Percentiles rank a stretch among this genome's conserved stretches.
Conservation (phyloP, 768 basidiomycete species). For the Ramaria sp. region DNA sequence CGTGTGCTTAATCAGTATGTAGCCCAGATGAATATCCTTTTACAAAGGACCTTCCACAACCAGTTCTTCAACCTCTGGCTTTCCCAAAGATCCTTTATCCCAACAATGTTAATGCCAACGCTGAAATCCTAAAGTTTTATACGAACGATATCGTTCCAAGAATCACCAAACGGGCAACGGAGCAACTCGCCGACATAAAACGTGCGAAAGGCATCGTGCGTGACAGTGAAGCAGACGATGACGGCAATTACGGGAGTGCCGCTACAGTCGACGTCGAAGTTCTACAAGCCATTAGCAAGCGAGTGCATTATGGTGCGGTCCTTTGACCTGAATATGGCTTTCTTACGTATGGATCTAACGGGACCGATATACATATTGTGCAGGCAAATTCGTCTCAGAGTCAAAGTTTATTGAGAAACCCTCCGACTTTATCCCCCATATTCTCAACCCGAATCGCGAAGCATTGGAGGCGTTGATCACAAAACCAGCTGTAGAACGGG, state of each 20-base stretch:
- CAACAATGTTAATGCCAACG: conserved; percentile 78
- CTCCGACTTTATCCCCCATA: conserved; percentile 85
- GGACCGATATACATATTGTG: too few species aligned
- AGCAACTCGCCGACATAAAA: conserved; percentile 52
- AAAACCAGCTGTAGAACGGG: conserved; percentile 92
- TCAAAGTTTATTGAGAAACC: conserved; percentile 89
- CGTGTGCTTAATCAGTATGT: background rate
- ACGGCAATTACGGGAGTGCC: conserved; percentile 95
- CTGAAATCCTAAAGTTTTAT: conserved; percentile 84
- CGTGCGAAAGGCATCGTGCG: conserved; percentile 56
- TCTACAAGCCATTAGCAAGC: conserved; percentile 94
- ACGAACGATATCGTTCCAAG: conserved; percentile 78
- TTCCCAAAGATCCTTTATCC: conserved; percentile 74
- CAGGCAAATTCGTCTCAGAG: conserved; percentile 98
- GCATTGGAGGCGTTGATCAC: conserved; percentile 84
- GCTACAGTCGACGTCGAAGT: conserved; percentile 93
- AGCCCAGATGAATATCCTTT: conserved; percentile 99
- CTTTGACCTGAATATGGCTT: background rate
- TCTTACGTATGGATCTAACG: too few species aligned
- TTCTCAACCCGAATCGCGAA: conserved; percentile 62
- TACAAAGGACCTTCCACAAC: conserved; percentile 66
- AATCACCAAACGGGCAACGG: conserved; percentile 67
- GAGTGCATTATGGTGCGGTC: conserved; percentile 88
- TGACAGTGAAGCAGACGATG: conserved; percentile 72
- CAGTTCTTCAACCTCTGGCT: conserved; percentile 61